phyloP scores from a whole-genome alignment of 169 alveolate species.

The Toxoplasma gondii region DNA sequence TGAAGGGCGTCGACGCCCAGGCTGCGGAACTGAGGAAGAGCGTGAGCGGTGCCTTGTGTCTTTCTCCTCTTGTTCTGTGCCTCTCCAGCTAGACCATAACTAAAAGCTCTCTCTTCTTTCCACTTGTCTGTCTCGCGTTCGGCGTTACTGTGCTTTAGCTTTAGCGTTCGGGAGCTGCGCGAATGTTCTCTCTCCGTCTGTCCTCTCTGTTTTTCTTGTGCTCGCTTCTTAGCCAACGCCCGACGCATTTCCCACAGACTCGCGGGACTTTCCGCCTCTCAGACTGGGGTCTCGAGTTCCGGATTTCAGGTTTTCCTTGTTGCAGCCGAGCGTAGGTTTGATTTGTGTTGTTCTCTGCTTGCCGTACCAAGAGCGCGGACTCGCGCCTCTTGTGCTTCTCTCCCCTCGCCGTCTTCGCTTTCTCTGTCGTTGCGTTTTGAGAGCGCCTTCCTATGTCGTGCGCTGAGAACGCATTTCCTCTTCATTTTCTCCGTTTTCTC shows the following conservation, averaged over 20 bases:
- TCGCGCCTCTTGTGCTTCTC: background rate
- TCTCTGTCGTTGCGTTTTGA: background rate
- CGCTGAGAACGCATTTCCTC: background rate
- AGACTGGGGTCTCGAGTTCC: no score
- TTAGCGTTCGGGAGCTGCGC: background rate
- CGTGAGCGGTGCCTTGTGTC: background rate
- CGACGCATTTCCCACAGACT: no score
- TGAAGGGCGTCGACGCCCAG: slow-evolving; percentile 23
- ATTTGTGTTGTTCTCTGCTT: no score
- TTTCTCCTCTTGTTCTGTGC: no score
- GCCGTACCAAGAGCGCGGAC: no score
- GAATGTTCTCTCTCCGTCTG: background rate
- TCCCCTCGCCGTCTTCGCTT: background rate
- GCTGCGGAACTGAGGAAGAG: background rate
- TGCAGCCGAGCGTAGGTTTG: no score
- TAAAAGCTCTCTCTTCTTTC: background rate
- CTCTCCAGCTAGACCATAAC: no score
- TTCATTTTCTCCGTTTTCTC: background rate
- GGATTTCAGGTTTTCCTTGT: no score
- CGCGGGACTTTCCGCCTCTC: no score
- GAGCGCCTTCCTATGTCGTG: background rate
- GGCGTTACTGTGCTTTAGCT: background rate
- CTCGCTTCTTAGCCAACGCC: no score
- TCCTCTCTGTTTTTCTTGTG: background rate
- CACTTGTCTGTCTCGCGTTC: background rate